Base-by-base conservation (phyloP, 2,329 filamentous ascomycete genomes). In the Bertia moriformis region DNA sequence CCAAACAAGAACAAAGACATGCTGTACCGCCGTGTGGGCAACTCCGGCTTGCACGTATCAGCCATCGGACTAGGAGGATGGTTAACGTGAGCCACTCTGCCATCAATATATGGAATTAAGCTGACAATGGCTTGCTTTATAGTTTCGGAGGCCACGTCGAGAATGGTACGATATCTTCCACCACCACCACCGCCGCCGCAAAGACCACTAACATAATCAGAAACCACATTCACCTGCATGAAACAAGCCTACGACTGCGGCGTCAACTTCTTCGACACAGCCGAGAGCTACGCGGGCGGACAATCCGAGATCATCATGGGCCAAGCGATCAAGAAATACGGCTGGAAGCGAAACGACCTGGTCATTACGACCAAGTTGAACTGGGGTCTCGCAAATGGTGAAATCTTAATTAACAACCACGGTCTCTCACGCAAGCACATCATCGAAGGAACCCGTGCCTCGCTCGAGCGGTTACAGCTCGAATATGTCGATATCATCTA, bases 401-500 rank as follows among this genome's bases (percentile, higher is more conserved):
- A 17, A 35, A 35, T 10, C 32, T 15, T 18, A 7, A 7, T 35
- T 55, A 71, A 71, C 56, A 67, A 65, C 45, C 51, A 59, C 22
- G 67, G 67, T 19, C 56, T 71, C 19, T 63, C 59, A 30, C 56
- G 65, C 14, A 71, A 71, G 53, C 66, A 70, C 48, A 52, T 71
- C 39, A 56, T 69, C 41, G 67, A 78, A 55, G 73, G 72, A 20
- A 56, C 75, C 39, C 71, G 75, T 58, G 62, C 60, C 51, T 72
- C 64, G 2, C 56, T 77, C n/a, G 57, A 63, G 46, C 64, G 77
- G 19, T 62, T 83, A 38, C 65, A 77, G 49, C 65, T 72, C 40
- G 67, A 69, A n/a, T 84, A 83, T 49, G 75, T 79, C 40, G 75
- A 79, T 51, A 60, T 79, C 35, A 66, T 78, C 27, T 71, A 77